Base-by-base conservation (phyloP, 1,139 yeast genomes). In the Candida albicans region DNA sequence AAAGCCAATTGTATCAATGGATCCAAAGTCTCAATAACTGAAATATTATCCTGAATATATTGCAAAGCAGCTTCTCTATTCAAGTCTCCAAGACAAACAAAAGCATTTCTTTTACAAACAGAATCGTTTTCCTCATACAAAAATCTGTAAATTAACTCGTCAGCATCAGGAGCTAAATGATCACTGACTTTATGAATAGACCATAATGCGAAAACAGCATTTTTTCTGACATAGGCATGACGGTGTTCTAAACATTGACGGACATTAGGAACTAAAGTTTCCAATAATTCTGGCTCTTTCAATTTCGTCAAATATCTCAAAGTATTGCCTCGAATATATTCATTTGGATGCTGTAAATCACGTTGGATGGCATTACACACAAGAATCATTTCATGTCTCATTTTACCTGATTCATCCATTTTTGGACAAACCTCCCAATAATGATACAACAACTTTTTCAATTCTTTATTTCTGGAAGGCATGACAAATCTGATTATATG, bases 361-460 rank as follows among this genome's bases (percentile, higher is more conserved):
- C 93, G 90, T 67, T 95, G 96, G 58, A 95, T 89, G 44, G 98
- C 97, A 64, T 95, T 95, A 72, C 98, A 93, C 41, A 93, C 99
- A 54, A 95, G 81, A 68, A 95, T 93, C 98, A 95, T 93, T 69
- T 95, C 99, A 66, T 91, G 98, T 71, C 90, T 88, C 75, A 95
- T 81, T 64, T 88, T 88, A 5, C 99, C 99, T 42, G 85, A 84
- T 39, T 79, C 75, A 56, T 89, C 96, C 56, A 84, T 75, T 68
- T 95, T 95, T 44, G 97, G 96, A 62, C 96, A 95, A 45, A 91
- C 89, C 67, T 95, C 99, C 99, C 99, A 95, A 73, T 95, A 95
- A 61, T 90, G 89, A 61, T 93, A 95, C 54, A 95, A 74, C 60
- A 95, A 75, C 67, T 91, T 93, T 75, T 95, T 95, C 68, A 95